These are phyloP conservation scores for Corinectria fuckeliana DNA, from an alignment of 2,329 filamentous ascomycete genomes.

Conservation along the genomic window DNA sequence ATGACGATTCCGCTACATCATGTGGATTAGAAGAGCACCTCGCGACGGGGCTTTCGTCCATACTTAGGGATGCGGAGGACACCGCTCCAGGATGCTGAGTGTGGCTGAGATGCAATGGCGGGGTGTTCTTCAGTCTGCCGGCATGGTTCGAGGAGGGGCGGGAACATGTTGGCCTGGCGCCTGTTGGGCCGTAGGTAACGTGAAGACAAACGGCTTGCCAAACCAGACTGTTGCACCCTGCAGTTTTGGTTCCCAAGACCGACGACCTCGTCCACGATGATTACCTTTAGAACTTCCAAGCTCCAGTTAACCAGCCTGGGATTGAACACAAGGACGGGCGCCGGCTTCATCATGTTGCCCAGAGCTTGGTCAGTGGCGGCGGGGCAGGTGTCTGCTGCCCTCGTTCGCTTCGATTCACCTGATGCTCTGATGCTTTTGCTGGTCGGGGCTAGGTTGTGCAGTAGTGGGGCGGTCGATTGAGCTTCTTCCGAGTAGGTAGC, in stretches of 20 bases:
- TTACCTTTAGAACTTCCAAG: background rate
- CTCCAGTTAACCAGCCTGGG: background rate
- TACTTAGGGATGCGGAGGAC: background rate
- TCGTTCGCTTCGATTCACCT: slow-evolving; percentile 28
- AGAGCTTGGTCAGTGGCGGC: slow-evolving; percentile 12
- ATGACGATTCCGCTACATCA: background rate
- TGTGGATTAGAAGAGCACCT: background rate
- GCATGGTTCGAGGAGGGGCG: slow-evolving; percentile 11
- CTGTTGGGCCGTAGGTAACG: slow-evolving; percentile 24
- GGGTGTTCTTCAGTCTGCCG: slow-evolving; percentile 13
- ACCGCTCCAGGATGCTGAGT: background rate
- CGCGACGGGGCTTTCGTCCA: background rate
- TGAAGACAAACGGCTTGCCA: slow-evolving; percentile 11
- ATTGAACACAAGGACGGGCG: background rate
- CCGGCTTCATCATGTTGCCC: background rate
- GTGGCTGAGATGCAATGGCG: slow-evolving; percentile 3
- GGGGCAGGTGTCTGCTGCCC: slow-evolving; percentile 17
- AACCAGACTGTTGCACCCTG: background rate
- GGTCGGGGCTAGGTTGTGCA: slow-evolving; percentile 28
- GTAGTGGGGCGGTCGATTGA: slow-evolving; percentile 31
- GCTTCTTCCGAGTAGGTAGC: slow-evolving; percentile 35
- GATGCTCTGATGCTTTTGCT: slow-evolving; percentile 34
- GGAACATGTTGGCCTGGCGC: too few species aligned
- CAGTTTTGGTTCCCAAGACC: background rate
- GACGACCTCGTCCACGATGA: background rate